Evolutionary conservation across 139 green algal genomes (phyloP).

Genomic region (Zygnema circumcarinatum): DNA sequence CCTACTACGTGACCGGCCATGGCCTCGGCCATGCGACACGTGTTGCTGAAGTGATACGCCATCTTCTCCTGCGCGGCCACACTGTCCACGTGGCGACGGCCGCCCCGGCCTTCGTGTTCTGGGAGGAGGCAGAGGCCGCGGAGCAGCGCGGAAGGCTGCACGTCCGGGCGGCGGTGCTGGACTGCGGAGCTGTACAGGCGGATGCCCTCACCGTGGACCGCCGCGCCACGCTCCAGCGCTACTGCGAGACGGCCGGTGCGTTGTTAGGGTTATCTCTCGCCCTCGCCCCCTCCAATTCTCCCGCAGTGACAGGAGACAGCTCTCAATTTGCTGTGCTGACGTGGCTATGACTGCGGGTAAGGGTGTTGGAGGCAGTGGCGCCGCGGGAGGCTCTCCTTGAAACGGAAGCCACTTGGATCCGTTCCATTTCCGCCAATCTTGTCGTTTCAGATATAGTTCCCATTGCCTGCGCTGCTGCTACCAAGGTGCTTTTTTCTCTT

Average conservation of each 20-base stretch:
- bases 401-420: conserved; percentile 69
- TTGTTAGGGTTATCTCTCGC: background rate
- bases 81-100: conserved; percentile 67
- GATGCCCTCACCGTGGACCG: conserved; percentile 76
- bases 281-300: background rate
- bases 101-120: conserved; percentile 44
- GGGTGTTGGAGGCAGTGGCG: conserved; percentile 13
- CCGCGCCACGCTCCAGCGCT: conserved; percentile 59
- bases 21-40: conserved; percentile 75
- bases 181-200: conserved; percentile 70
- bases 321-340: background rate
- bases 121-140: conserved; percentile 15
- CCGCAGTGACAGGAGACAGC: background rate
- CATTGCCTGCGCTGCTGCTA: conserved; percentile 70
- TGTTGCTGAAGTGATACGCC: conserved; percentile 64
- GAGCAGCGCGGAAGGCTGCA: background rate
- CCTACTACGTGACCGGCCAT: conserved; percentile 75
- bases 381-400: conserved; percentile 61
- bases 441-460: conserved; percentile 74
- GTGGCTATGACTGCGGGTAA: background rate
- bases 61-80: conserved; percentile 63
- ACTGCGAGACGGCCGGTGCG: conserved; percentile 1
- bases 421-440: conserved; percentile 32
- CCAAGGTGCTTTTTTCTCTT: background rate
- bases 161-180: conserved; percentile 54